These are phyloP conservation scores for Neocucurbitaria cava DNA, from an alignment of 2,329 filamentous ascomycete genomes.

Conservation along the genomic window DNA sequence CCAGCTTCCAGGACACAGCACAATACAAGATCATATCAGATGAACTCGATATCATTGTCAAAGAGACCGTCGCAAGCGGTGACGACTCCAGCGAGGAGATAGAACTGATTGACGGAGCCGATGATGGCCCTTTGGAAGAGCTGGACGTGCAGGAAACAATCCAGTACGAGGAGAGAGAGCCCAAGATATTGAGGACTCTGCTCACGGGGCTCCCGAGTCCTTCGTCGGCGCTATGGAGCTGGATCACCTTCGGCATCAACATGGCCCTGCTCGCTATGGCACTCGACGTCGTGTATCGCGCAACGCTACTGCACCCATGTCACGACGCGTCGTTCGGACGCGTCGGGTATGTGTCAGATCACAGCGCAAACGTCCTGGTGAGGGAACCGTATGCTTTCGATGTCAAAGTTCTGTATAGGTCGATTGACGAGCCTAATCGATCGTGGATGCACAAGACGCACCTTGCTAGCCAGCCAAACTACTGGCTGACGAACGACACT, in stretches of 20 bases:
- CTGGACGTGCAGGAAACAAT: conserved; percentile 70
- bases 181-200: conserved; percentile 69
- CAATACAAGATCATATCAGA: conserved; percentile 65
- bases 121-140: conserved; percentile 48
- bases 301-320: conserved; percentile 71
- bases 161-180: conserved; percentile 63
- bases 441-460: conserved; percentile 44
- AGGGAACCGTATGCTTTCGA: conserved; percentile 79
- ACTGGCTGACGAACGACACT: conserved; percentile 72
- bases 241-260: conserved; percentile 76
- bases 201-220: conserved; percentile 78
- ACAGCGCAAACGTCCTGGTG: conserved; percentile 79
- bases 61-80: conserved; percentile 47
- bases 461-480: conserved; percentile 36
- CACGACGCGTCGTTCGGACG: conserved; percentile 84
- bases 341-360: conserved; percentile 83
- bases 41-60: conserved; percentile 61
- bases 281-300: conserved; percentile 79
- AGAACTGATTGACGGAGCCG: conserved; percentile 50
- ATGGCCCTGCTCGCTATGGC: conserved; percentile 70
- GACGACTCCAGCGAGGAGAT: conserved; percentile 41
- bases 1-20: conserved; percentile 63
- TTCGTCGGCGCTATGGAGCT: conserved; percentile 69
- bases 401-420: conserved; percentile 57
- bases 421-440: conserved; percentile 31